Evolutionary conservation across 495 filamentous ascomycete species (phyloP), one percentile per base, ranked within the genome.

Genomic region (Xylaria longipes): DNA sequence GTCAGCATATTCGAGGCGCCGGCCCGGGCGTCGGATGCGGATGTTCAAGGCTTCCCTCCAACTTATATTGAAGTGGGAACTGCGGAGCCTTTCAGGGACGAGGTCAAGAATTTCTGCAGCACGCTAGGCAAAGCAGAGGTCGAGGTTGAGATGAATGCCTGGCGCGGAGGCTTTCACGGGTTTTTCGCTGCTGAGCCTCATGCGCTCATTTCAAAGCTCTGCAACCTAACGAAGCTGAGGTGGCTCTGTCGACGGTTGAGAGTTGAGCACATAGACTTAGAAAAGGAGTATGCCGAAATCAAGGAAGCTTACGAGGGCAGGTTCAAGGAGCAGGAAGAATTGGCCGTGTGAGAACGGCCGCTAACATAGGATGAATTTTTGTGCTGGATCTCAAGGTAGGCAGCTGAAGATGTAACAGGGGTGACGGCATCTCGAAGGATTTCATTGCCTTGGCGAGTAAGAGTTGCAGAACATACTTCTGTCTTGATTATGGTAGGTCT

Each of bases 71-170:
- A 72, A 33, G 70, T 72, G 9, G 70, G 70, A 39, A 56, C 64
- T 5, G 64, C 35, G 33, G 70, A 72, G 37, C 70, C 70, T 3
- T 63, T 72, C 31, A 61, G 70, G 62, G 70, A 72, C 64, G 79
- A 69, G 73, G 76, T 43, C 71, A 73, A 65, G 72, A 66, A 60
- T 69, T 74, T 70, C 68, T 70, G 25, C 63, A 46, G 29, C 74
- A 74, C 50, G 63, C 71, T 60, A 69, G 69, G 37, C 74, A 78
- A 29, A 77, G 76, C 15, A 76, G 75, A 12, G 76, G 82, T 39
- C 78, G 78, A 57, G 77, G 80, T 46, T 73, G 80, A 29, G 82
- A 79, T 50, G 79, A 79, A 39, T 77, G 76, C 43, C 17, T 72
- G 63, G 63, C 29, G 58, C n/a, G 70, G 70, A 33, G 70, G 70